A percentile compares a stretch with the other conserved stretches of the same genome.
Evolutionary conservation across 441 rosid species (phyloP).

Genomic region (Kokia cookei): DNA sequence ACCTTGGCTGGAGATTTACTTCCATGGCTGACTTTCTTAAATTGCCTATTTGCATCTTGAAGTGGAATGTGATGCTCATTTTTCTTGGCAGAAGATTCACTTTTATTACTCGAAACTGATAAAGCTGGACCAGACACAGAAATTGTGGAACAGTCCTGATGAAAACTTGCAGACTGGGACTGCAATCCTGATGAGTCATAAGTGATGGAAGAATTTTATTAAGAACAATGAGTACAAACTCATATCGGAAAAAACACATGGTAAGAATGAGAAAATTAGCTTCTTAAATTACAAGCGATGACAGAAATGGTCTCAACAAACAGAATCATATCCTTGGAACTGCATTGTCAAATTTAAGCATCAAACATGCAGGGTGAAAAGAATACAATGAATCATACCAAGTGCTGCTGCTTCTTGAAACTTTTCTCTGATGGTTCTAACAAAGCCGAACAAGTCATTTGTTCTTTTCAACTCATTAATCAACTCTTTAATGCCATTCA

Average conservation of each 20-base stretch:
- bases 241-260: background rate
- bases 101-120: constrained; percentile 51
- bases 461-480: constrained; percentile 54
- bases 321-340: background rate
- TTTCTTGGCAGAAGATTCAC: constrained; percentile 45
- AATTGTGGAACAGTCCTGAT: constrained; percentile 48
- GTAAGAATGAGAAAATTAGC: background rate
- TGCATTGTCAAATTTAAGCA: constrained; percentile 5
- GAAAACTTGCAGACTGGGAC: constrained; percentile 28
- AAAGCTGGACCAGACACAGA: constrained; percentile 58
- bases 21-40: constrained; percentile 26
- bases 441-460: constrained; percentile 70
- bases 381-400: constrained; percentile 27
- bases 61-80: constrained; percentile 24
- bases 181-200: constrained; percentile 34
- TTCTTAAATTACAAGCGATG: background rate
- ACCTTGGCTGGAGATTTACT: background rate
- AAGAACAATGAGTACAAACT: background rate
- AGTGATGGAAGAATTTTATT: background rate
- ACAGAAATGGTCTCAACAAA: background rate
- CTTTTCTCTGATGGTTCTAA: constrained; percentile 58
- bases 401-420: constrained; percentile 46
- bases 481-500: constrained; percentile 51
- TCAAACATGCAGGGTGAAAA: constrained; percentile 7
- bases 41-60: constrained; percentile 27